Evolutionary conservation across 176 grass and related monocot genomes (phyloP).

Genomic region (Zea luxurians): DNA sequence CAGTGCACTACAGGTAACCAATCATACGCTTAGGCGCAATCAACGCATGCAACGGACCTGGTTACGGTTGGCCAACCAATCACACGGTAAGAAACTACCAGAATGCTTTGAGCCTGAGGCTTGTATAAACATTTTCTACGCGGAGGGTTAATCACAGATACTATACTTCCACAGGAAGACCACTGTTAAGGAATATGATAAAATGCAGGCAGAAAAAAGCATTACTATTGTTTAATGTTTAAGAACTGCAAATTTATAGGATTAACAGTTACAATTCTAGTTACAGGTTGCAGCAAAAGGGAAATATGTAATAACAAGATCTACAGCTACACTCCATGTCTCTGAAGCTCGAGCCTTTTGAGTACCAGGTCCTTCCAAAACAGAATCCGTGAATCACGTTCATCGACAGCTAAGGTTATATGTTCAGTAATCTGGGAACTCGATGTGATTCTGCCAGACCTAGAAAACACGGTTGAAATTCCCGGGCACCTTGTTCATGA

Average conservation of each 20-base stretch:
- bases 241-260: constrained; percentile 1
- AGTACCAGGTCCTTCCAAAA: constrained; percentile 1
- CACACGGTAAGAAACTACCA: background rate
- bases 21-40: no score
- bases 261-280: background rate
- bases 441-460: background rate
- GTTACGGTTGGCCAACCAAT: no score
- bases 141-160: background rate
- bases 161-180: background rate
- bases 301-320: background rate
- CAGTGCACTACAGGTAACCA: no score
- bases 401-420: background rate
- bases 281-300: background rate
- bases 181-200: background rate
- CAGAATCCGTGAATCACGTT: background rate
- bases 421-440: background rate
- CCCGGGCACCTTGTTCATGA: background rate
- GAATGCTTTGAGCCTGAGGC: background rate
- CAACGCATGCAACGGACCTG: no score
- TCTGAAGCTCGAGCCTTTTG: background rate
- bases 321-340: background rate
- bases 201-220: background rate
- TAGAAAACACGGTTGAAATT: background rate
- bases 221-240: background rate
- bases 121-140: background rate